Conservation (phyloP, 208 protist species). For the Trypanosoma congolense region DNA sequence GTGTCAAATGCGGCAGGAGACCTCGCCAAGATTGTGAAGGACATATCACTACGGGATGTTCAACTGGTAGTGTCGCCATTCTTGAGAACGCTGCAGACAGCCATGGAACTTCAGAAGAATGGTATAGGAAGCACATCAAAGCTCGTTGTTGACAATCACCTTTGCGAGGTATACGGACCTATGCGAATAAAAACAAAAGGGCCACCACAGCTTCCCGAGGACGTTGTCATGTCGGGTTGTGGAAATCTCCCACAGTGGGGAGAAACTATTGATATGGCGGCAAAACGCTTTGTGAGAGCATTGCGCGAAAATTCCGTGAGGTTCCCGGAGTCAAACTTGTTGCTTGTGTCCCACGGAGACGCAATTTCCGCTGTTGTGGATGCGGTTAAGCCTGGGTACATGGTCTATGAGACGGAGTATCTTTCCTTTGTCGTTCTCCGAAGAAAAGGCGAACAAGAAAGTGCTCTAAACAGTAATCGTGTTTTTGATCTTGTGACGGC, state of each 20-base stretch:
- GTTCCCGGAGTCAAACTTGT: conserved; percentile 15
- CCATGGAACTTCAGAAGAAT: conserved; percentile 37
- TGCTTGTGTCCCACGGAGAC: conserved; percentile 83
- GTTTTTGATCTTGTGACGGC: conserved; percentile 44
- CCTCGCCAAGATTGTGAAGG: conserved; percentile 33
- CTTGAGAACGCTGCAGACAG: conserved; percentile 61
- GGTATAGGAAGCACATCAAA: conserved; percentile 32
- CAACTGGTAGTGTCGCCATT: conserved; percentile 66
- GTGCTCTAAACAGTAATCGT: neutral
- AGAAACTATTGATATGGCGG: conserved; percentile 53
- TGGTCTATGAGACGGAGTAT: conserved; percentile 71
- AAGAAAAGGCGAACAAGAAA: conserved; percentile 11
- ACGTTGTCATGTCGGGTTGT: conserved; percentile 3
- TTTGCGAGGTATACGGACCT: conserved; percentile 77
- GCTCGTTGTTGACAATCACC: conserved; percentile 47
- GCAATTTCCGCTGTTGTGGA: conserved; percentile 54
- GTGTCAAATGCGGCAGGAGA: conserved; percentile 28
- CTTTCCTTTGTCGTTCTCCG: conserved; percentile 71
- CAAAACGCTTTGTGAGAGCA: conserved; percentile 15
- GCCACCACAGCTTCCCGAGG: conserved; percentile 8
- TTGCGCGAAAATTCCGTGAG: conserved; percentile 5
- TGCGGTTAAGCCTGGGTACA: conserved; percentile 58
- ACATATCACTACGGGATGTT: conserved; percentile 18
- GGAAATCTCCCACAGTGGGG: conserved; percentile 58
- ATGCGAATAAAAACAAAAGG: conserved; percentile 45